Conservation (phyloP, 208 protist genomes). For the Trypanosoma rangeli region DNA sequence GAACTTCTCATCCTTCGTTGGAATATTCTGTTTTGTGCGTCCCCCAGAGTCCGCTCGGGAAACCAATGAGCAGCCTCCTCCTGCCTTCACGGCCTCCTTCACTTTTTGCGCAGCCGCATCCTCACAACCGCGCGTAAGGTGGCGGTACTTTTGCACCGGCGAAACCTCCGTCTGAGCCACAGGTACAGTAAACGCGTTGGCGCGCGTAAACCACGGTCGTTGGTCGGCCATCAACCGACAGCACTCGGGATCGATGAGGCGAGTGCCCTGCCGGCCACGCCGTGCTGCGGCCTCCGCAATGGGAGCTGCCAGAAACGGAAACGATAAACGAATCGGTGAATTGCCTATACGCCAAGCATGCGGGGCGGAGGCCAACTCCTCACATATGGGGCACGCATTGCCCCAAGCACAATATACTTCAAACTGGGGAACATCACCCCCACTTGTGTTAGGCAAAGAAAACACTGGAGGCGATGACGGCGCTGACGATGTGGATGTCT, state of each 20-base stretch:
- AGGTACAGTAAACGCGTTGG: constrained; percentile 55
- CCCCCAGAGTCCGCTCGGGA: background rate
- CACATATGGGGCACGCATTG: constrained; percentile 69
- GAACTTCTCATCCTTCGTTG: background rate
- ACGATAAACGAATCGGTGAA: constrained; percentile 34
- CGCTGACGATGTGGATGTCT: background rate
- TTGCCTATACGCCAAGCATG: constrained; percentile 45
- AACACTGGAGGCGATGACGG: background rate
- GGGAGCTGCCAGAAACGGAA: constrained; percentile 56
- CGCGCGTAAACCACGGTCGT: constrained; percentile 70
- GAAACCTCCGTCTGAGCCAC: constrained; percentile 33
- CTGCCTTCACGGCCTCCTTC: background rate
- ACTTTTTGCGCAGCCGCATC: background rate
- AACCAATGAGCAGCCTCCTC: background rate
- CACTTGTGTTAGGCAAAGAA: background rate
- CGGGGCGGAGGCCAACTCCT: constrained; percentile 51
- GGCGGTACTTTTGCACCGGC: constrained; percentile 47
- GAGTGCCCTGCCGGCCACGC: constrained; percentile 8
- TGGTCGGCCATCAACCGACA: constrained; percentile 25
- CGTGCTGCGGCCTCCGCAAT: constrained; percentile 31
- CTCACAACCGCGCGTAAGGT: constrained; percentile 10
- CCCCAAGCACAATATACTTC: constrained; percentile 78
- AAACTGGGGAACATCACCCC: constrained; percentile 1
- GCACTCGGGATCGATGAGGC: constrained; percentile 24
- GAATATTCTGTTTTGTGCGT: background rate